phyloP scores from a whole-genome alignment of 2,329 filamentous ascomycete species.

The Sporothrix luriei region DNA sequence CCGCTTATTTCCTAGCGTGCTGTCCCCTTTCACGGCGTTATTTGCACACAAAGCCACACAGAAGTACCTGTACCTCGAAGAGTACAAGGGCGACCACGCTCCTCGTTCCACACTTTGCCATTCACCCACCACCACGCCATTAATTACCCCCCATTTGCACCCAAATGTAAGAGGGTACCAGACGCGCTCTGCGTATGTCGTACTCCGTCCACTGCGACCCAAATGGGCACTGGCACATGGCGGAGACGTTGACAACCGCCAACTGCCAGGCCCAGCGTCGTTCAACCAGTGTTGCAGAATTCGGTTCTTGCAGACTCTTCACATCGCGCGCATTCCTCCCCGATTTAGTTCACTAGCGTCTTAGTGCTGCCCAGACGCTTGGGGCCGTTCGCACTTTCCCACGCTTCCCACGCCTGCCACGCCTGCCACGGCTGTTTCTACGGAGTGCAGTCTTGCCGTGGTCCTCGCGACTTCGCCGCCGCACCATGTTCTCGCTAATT shows the following conservation, averaged over 20 bases:
- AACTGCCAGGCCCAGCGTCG: not conserved
- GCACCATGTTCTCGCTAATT: not conserved
- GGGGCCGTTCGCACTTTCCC: conserved; percentile 14
- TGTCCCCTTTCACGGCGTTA: not conserved
- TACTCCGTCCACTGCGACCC: not conserved
- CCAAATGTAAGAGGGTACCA: not conserved
- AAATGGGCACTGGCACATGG: not conserved
- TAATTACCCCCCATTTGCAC: conserved; percentile 1
- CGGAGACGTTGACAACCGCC: not conserved
- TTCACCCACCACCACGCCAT: conserved; percentile 5
- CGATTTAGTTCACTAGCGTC: conserved; percentile 16
- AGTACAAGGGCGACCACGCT: conserved; percentile 24
- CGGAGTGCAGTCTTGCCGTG: not conserved
- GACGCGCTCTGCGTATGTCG: not conserved
- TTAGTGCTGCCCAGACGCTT: conserved; percentile 18
- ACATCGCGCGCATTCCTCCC: conserved; percentile 14
- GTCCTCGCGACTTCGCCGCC: conserved; percentile 11
- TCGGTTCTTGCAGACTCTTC: not conserved
- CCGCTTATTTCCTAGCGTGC: conserved; percentile 18
- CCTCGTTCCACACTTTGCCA: conserved; percentile 22
- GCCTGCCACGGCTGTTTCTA: not conserved
- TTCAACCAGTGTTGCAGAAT: conserved; percentile 1
- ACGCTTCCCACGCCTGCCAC: not conserved
- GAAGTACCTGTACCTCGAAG: conserved; percentile 12
- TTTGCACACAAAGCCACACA: not conserved